Base-by-base conservation (phyloP, 2,329 filamentous ascomycete genomes). In the Trichoderma guizhouense region DNA sequence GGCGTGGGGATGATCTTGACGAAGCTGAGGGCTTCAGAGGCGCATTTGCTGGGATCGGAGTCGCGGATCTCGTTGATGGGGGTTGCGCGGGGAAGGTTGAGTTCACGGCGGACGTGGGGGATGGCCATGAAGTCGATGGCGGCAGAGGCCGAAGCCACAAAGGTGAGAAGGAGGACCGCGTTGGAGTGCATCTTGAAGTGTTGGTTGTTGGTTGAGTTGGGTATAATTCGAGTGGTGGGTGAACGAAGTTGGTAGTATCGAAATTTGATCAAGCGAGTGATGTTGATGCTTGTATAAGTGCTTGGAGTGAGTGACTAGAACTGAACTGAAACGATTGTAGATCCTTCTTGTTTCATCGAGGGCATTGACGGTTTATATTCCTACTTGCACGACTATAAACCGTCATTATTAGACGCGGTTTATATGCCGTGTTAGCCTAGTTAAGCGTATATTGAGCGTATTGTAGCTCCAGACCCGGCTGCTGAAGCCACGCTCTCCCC, bases 1-100 rank as follows among this genome's bases (percentile, higher is more conserved):
- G 80, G 79, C 4, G 79, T 80, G 14, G 81, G 81, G 15, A 81
- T 39, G 9, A 74, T 71, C 55, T 69, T 55, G 74, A 76, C 73
- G 74, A 79, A 58, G 66, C 72, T 73, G 34, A 76, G 53, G 69
- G 77, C 74, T 61, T 75, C 77, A 18, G 70, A 60, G 63, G 75
- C 73, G 73, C 80, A 81, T 61, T 69, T 26, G n/a, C 26, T 70
- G 64, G 55, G 21, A 11, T 61, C 57, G 39, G 8, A 5, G 39
- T 18, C 21, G 60, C 14, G n/a, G 58, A 18, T 18, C 30, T 26
- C 14, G 51, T 34, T 21, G 74, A 64, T 58, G 63, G 57, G 64
- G 30, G 77, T 78, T 67, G 75, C 72, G 60, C 79, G 79, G 63
- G 79, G 63, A 65, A 61, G 70, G 61, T 58, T 63, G 58, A 74